A percentile compares a stretch with the other conserved stretches of the same genome.
phyloP scores from a whole-genome alignment of 2,329 filamentous ascomycete species.

The Simplicillium aogashimaense region DNA sequence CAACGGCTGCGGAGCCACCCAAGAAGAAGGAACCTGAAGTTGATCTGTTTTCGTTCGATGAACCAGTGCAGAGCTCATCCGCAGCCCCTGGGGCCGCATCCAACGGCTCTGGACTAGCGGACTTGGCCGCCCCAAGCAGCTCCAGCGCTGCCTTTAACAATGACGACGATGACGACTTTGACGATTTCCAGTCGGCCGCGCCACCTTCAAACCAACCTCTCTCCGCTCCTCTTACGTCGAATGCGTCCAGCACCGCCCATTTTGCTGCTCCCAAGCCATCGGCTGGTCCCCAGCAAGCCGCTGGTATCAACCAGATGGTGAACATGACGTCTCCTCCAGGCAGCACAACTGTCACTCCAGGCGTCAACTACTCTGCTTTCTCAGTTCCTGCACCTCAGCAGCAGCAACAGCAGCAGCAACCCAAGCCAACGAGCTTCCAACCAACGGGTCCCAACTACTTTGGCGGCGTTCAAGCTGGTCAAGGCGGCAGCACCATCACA shows the following conservation, averaged over 20 bases:
- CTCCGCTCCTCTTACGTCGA: conserved; percentile 37
- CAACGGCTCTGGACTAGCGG: conserved; percentile 34
- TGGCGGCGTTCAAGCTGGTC: conserved; percentile 57
- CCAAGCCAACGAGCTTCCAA: conserved; percentile 59
- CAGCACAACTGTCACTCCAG: conserved; percentile 46
- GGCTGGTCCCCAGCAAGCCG: conserved; percentile 70
- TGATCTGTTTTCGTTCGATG: conserved; percentile 89
- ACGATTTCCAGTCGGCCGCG: conserved; percentile 85
- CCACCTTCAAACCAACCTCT: too few species aligned
- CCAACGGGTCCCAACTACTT: conserved; percentile 87
- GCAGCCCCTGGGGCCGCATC: conserved; percentile 35
- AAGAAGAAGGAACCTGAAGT: conserved; percentile 84
- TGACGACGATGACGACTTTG: conserved; percentile 85
- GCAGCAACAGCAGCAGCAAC: conserved; percentile 27
- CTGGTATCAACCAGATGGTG: conserved; percentile 64
- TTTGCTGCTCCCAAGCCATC: conserved; percentile 78
- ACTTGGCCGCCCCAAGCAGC: conserved; percentile 22
- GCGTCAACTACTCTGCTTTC: conserved; percentile 56
- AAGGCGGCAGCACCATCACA: conserved; percentile 4
- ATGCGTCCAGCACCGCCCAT: conserved; percentile 45
- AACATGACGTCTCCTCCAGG: conserved; percentile 74
- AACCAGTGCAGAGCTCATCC: conserved; percentile 46
- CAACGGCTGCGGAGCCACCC: conserved; percentile 45
- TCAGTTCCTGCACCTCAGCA: conserved; percentile 19
- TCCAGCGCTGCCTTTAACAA: conserved; percentile 24